Evolutionary conservation across 495 filamentous ascomycete genomes (phyloP).

Genomic region (Lentithecium fluviatile): DNA sequence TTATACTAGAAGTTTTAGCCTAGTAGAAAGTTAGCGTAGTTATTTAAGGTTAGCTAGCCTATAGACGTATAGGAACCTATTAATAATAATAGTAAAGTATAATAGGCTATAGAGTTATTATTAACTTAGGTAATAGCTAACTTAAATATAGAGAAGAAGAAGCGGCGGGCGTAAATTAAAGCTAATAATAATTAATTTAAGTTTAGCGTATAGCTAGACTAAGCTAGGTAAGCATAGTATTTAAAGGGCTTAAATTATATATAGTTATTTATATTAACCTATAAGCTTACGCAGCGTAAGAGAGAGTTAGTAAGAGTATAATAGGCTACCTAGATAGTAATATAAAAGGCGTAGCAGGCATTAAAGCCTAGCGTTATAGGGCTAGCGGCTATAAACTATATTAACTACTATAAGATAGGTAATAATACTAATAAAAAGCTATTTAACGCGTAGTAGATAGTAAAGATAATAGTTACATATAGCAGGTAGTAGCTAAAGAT

Average conservation of each 20-base stretch:
- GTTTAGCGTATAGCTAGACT: slow-evolving; percentile 9
- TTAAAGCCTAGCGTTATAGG: slow-evolving; percentile 2
- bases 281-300: not conserved
- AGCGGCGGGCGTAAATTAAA: slow-evolving; percentile 3
- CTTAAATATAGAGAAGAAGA: slow-evolving; percentile 5
- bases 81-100: not conserved
- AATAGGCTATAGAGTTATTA: slow-evolving; percentile 4
- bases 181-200: slow-evolving; percentile 9
- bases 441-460: slow-evolving; percentile 6
- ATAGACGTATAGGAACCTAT: not conserved
- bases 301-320: slow-evolving; percentile 1
- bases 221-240: slow-evolving; percentile 3
- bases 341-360: slow-evolving; percentile 6
- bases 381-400: slow-evolving; percentile 1
- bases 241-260: slow-evolving; percentile 7
- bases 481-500: slow-evolving; percentile 4
- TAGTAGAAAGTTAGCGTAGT: not conserved
- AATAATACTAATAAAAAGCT: slow-evolving; percentile 5
- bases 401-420: slow-evolving; percentile 5
- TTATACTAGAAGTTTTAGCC: too few species aligned
- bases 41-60: slow-evolving; percentile 3
- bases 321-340: slow-evolving; percentile 3
- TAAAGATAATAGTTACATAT: slow-evolving; percentile 1
- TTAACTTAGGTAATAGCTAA: slow-evolving; percentile 5
- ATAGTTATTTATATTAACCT: slow-evolving; percentile 2